phyloP scores from a whole-genome alignment of 371 early-diverging fungal species.

The Mortierella sp. region DNA sequence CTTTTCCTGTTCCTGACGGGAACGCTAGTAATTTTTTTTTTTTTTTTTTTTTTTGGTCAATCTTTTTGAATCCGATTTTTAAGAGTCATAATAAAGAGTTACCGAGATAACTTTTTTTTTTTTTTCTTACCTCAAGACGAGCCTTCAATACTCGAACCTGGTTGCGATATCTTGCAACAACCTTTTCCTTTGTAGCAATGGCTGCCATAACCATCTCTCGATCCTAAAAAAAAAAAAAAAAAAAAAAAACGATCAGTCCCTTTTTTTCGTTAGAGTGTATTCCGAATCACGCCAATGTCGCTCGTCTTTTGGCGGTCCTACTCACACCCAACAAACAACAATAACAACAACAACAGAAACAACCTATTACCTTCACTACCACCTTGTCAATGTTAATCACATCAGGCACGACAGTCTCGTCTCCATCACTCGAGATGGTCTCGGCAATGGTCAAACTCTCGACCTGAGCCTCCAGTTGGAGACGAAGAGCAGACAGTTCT shows the following conservation, averaged over 20 bases:
- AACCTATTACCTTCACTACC: slow-evolving; percentile 19
- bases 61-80: too few species aligned
- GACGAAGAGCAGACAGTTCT: slow-evolving; percentile 17
- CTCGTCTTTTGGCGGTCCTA: not conserved
- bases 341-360: slow-evolving; percentile 1
- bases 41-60: too few species aligned
- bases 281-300: not conserved
- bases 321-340: not conserved
- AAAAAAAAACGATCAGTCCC: too few species aligned
- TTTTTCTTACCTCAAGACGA: slow-evolving; percentile 19
- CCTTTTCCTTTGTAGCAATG: slow-evolving; percentile 33
- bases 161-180: slow-evolving; percentile 23
- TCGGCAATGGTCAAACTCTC: slow-evolving; percentile 8
- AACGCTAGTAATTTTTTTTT: too few species aligned
- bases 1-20: slow-evolving; percentile 20
- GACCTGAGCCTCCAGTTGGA: slow-evolving; percentile 12
- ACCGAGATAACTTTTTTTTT: not conserved
- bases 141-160: slow-evolving; percentile 32
- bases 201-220: slow-evolving; percentile 26
- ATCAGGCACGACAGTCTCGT: slow-evolving; percentile 45
- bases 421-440: slow-evolving; percentile 41
- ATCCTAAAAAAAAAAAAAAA: slow-evolving; percentile 18
- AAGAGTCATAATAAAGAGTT: too few species aligned
- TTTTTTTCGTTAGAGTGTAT: not conserved
- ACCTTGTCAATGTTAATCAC: slow-evolving; percentile 28